Percentiles rank a stretch among this genome's conserved stretches.
phyloP scores from a whole-genome alignment of 2,329 filamentous ascomycete genomes.

The Sclerotinia trifoliorum region DNA sequence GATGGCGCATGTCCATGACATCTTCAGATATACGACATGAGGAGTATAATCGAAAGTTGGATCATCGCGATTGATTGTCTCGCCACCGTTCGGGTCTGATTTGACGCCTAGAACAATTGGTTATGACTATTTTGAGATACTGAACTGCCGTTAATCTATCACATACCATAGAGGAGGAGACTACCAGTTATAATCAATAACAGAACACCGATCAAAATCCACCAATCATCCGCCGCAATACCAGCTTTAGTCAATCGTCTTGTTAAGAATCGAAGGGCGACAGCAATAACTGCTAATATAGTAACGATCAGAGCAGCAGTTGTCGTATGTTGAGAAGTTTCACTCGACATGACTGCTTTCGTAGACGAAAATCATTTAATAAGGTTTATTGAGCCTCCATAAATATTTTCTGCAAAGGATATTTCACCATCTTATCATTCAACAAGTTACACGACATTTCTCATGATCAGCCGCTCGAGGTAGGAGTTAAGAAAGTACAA shows the following conservation, averaged over 20 bases:
- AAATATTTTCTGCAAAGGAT: not conserved
- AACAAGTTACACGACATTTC: not conserved
- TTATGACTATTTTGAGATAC: not conserved
- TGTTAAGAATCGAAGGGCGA: constrained; percentile 23
- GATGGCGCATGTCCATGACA: constrained; percentile 4
- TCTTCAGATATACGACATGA: constrained; percentile 14
- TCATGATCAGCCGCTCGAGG: not conserved
- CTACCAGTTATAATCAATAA: not conserved
- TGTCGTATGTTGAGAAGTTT: constrained; percentile 14
- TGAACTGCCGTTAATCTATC: not conserved
- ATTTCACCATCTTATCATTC: constrained; percentile 9
- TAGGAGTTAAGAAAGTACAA: not conserved
- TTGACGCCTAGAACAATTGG: constrained; percentile 11
- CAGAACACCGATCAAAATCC: constrained; percentile 15
- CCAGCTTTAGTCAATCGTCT: constrained; percentile 18
- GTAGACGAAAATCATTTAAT: not conserved
- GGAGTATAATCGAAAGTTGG: constrained; percentile 18
- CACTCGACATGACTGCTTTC: constrained; percentile 8
- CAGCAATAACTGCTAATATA: constrained; percentile 17
- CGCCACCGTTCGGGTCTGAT: constrained; percentile 16
- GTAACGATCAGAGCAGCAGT: constrained; percentile 15
- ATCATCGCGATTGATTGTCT: constrained; percentile 21
- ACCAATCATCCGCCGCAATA: constrained; percentile 25
- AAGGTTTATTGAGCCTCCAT: not conserved
- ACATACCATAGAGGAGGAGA: constrained; percentile 21